Evolutionary conservation across 345 rosid genomes (phyloP).

Genomic region (Hypericum perforatum): DNA sequence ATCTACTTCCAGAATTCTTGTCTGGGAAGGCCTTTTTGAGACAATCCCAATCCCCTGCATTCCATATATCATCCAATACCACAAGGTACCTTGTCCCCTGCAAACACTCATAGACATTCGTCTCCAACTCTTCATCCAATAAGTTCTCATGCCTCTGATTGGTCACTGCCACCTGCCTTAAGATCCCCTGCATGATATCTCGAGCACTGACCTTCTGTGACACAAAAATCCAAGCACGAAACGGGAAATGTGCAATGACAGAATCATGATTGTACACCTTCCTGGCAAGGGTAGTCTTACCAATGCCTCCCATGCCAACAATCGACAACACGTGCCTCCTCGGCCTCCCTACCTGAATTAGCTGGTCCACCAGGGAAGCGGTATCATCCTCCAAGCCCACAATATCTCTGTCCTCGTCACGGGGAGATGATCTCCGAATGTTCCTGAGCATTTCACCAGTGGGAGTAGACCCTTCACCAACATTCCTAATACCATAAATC

Average conservation of each 20-base stretch:
- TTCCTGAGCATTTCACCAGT: conserved; percentile 13
- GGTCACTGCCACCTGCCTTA: conserved; percentile 12
- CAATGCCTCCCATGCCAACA: conserved; percentile 24
- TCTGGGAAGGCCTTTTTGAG: conserved; percentile 16
- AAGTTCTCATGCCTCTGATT: conserved; percentile 6
- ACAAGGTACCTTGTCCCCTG: conserved; percentile 11
- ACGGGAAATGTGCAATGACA: conserved; percentile 12
- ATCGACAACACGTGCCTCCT: conserved; percentile 17
- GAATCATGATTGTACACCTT: conserved; percentile 17
- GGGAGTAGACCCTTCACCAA: conserved; percentile 10
- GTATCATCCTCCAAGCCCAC: conserved; percentile 20
- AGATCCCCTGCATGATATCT: conserved; percentile 11
- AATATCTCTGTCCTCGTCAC: conserved; percentile 14
- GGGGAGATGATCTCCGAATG: conserved; percentile 19
- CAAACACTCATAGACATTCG: conserved; percentile 10
- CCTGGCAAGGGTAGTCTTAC: conserved; percentile 23
- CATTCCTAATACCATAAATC: conserved; percentile 12
- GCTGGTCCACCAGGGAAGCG: conserved; percentile 9
- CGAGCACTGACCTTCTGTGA: conserved; percentile 11
- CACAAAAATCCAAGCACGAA: conserved; percentile 22
- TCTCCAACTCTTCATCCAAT: conserved; percentile 16
- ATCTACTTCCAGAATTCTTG: conserved; percentile 16
- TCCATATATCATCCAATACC: conserved; percentile 26
- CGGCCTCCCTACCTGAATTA: conserved; percentile 10
- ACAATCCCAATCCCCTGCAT: conserved; percentile 14